phyloP scores from a whole-genome alignment of 164 flowering plant species.

The Nelumbo lutea region DNA sequence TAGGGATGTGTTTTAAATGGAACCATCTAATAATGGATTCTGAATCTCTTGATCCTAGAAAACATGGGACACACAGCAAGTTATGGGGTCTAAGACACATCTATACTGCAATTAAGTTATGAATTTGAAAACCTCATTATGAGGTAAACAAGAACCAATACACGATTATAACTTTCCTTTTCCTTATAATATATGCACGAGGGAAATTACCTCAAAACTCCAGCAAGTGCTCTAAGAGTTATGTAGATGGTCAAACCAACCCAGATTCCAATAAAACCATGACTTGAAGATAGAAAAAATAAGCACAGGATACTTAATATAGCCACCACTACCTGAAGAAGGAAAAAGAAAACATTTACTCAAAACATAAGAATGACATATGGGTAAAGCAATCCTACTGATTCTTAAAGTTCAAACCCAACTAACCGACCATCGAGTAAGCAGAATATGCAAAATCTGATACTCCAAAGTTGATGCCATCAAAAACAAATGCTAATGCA shows the following conservation, averaged over 20 bases:
- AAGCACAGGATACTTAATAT: conserved; percentile 53
- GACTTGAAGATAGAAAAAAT: conserved; percentile 44
- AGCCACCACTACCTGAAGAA: conserved; percentile 69
- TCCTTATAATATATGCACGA: too few relatives aligned
- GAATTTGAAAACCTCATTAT: too few relatives aligned
- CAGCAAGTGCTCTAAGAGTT: conserved; percentile 62
- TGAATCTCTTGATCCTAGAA: too few relatives aligned
- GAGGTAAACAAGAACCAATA: too few relatives aligned
- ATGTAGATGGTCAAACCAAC: conserved; percentile 73
- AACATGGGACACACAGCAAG: too few relatives aligned
- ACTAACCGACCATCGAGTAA: conserved; percentile 50
- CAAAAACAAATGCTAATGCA: conserved; percentile 76
- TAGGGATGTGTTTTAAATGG: too few relatives aligned
- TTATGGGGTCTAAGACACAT: too few relatives aligned
- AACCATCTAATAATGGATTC: too few relatives aligned
- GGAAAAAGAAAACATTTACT: background rate
- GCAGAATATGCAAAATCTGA: conserved; percentile 84
- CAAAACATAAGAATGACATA: background rate
- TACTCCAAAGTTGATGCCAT: conserved; percentile 86
- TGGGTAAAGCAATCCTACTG: background rate
- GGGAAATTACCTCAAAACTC: conserved; percentile 64
- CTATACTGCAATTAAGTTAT: too few relatives aligned
- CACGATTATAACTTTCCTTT: too few relatives aligned
- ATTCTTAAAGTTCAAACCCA: conserved; percentile 4
- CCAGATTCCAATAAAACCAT: conserved; percentile 87